A percentile compares a stretch with the other conserved stretches of the same genome.
Evolutionary conservation across 2,329 filamentous ascomycete species (phyloP).

Genomic region (Botrytis pseudocinerea): DNA sequence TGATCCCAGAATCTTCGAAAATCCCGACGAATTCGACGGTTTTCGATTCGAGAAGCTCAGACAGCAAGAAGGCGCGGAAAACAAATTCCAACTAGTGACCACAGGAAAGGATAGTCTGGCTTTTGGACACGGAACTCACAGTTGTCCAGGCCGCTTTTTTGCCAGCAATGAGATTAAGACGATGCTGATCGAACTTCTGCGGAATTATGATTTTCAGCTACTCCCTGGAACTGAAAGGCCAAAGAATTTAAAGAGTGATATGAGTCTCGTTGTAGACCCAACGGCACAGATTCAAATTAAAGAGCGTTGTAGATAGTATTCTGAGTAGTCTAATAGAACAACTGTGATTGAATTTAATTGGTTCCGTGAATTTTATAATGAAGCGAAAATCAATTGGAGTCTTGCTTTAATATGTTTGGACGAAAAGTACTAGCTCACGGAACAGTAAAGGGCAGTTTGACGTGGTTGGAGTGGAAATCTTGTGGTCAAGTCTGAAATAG

Average conservation of each 20-base stretch:
- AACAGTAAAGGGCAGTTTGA: not conserved
- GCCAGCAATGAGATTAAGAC: conserved; percentile 43
- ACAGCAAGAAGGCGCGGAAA: conserved; percentile 17
- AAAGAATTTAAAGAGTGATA: conserved; percentile 14
- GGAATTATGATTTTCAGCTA: conserved; percentile 38
- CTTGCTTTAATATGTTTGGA: not conserved
- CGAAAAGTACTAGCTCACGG: not conserved
- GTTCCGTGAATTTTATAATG: not conserved
- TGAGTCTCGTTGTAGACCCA: conserved; percentile 16
- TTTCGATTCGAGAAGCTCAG: conserved; percentile 28
- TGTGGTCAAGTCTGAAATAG: not conserved
- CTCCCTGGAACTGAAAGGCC: conserved; percentile 1
- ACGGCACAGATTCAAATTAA: conserved; percentile 10
- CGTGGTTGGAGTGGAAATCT: not conserved
- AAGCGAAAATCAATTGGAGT: not conserved
- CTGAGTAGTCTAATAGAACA: not conserved
- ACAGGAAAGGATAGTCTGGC: conserved; percentile 37
- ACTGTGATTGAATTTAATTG: not conserved
- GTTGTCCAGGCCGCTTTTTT: conserved; percentile 47
- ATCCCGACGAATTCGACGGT: conserved; percentile 22
- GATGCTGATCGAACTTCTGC: conserved; percentile 36
- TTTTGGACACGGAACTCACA: conserved; percentile 46
- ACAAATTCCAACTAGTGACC: conserved; percentile 39
- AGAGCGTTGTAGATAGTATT: not conserved
- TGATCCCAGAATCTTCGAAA: conserved; percentile 11